Evolutionary conservation across 2,329 filamentous ascomycete genomes (phyloP).

Genomic region (Aaosphaeria pasadenensis): DNA sequence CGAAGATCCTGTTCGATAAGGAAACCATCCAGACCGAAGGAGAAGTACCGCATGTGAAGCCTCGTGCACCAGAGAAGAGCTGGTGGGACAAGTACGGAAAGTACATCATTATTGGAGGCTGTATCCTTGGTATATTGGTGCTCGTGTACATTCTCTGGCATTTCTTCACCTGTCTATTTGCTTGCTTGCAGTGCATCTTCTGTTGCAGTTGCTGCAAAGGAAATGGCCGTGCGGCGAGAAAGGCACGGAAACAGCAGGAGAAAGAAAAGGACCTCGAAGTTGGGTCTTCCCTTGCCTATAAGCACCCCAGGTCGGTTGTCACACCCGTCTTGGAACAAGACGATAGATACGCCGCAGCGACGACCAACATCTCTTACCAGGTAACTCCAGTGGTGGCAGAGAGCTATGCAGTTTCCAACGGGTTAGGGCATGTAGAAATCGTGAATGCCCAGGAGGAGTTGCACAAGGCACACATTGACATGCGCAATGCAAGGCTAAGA

Average conservation of each 20-base stretch:
- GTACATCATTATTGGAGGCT: conserved; percentile 3
- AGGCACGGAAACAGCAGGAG: background rate
- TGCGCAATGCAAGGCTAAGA: background rate
- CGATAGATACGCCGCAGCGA: background rate
- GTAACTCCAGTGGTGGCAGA: background rate
- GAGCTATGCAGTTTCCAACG: background rate
- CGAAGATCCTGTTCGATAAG: conserved; percentile 3
- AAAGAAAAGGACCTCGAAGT: background rate
- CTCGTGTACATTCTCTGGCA: conserved; percentile 1
- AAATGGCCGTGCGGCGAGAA: background rate
- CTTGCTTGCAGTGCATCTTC: background rate
- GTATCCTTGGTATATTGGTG: background rate
- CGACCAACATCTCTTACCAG: background rate
- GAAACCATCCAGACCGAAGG: conserved; percentile 6
- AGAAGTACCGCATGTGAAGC: conserved; percentile 3
- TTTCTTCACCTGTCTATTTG: background rate
- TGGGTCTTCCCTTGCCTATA: background rate
- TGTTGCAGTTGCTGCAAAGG: background rate
- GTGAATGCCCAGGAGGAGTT: background rate
- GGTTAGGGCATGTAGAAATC: background rate
- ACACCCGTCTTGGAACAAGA: background rate
- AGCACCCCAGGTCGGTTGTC: background rate
- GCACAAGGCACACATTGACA: background rate
- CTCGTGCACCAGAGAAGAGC: background rate
- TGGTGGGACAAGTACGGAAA: background rate